These are phyloP conservation scores for Lycium ferocissimum DNA, from an alignment of 257 asterid species.

Conservation along the genomic window DNA sequence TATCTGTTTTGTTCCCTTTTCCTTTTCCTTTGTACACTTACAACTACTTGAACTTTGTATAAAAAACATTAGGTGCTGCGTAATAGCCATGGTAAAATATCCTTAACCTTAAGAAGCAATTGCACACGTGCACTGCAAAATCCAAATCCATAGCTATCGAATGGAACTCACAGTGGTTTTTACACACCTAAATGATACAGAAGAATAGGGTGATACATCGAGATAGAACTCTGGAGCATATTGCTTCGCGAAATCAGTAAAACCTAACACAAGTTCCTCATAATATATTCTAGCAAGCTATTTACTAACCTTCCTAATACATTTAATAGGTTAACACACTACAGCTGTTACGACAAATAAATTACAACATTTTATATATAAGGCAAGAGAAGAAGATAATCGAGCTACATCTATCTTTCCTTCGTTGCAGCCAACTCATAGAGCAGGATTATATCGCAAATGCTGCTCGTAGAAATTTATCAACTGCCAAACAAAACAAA, in stretches of 20 bases:
- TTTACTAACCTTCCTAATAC: conserved; percentile 6
- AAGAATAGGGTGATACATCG: background rate
- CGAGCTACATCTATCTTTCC: conserved; percentile 24
- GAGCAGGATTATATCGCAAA: conserved; percentile 65
- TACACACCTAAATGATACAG: background rate
- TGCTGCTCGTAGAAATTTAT: conserved; percentile 83
- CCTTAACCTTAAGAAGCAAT: background rate
- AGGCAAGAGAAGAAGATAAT: conserved; percentile 31
- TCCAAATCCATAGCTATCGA: background rate
- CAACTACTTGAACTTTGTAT: background rate
- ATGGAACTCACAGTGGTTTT: background rate
- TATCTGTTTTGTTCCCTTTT: background rate
- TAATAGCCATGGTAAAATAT: background rate
- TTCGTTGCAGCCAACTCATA: conserved; percentile 33
- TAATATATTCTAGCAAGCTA: background rate
- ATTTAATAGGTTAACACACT: background rate
- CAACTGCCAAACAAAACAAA: conserved; percentile 53
- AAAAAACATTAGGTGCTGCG: background rate
- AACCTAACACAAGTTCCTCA: background rate
- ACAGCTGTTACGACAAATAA: conserved; percentile 45
- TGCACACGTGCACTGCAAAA: background rate
- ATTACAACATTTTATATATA: conserved; percentile 47
- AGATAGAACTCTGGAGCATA: background rate
- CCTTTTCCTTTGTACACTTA: background rate
- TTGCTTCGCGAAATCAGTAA: background rate